Evolutionary conservation across 163 green algal genomes (phyloP).

Genomic region (Chloromonas sp.): DNA sequence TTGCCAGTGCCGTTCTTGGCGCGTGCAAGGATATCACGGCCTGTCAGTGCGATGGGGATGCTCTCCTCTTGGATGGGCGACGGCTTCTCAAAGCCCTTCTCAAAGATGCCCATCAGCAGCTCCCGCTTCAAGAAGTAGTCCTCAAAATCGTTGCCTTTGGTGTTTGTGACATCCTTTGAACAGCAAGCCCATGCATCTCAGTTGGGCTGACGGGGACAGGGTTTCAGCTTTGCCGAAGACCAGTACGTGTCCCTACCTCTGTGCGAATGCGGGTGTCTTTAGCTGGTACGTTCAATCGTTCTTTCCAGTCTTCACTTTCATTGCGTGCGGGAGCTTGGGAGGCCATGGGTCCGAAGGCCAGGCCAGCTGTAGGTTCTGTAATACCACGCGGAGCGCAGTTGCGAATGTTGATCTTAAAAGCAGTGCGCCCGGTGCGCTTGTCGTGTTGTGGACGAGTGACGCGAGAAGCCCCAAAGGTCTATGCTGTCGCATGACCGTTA

Average conservation of each 20-base stretch:
- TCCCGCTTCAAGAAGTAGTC: conserved; percentile 91
- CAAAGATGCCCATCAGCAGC: conserved; percentile 99
- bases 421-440: too few species aligned
- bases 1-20: conserved; percentile 99
- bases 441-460: too few species aligned
- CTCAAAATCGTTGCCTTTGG: conserved; percentile 97
- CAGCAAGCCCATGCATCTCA: neutral
- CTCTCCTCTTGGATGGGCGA: conserved; percentile 74
- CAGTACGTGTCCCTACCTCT: conserved; percentile 53
- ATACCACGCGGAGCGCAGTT: too few species aligned
- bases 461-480: too few species aligned
- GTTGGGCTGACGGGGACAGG: neutral
- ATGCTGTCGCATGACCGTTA: too few species aligned
- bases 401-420: too few species aligned
- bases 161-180: conserved; percentile 81
- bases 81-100: conserved; percentile 95
- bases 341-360: too few species aligned
- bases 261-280: conserved; percentile 82
- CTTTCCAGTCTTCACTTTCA: conserved; percentile 64
- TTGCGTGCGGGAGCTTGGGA: too few species aligned
- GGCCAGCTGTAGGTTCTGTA: too few species aligned
- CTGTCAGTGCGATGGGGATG: conserved; percentile 96
- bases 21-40: conserved; percentile 95
- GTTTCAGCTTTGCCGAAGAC: neutral
- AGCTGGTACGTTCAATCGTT: conserved; percentile 57